These are phyloP conservation scores for Cladosporium austrohemisphaericum DNA, from an alignment of 2,329 filamentous ascomycete species.

Conservation along the genomic window DNA sequence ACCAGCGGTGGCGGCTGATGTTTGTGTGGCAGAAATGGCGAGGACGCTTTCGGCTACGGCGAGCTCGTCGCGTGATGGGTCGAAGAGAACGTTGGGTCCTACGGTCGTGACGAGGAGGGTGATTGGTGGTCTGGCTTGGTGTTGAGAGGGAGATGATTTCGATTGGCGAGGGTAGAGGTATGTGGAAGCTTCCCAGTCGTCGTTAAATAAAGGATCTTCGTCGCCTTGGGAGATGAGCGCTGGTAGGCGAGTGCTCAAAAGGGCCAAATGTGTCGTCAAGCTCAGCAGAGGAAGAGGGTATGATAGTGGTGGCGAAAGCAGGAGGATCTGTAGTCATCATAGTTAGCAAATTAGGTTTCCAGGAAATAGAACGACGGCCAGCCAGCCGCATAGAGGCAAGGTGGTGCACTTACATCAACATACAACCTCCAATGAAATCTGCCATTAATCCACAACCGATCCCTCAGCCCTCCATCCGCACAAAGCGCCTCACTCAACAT, in stretches of 20 bases:
- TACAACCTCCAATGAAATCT: conserved; percentile 97
- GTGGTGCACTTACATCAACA: conserved; percentile 72
- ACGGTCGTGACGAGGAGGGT: conserved; percentile 87
- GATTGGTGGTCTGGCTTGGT: conserved; percentile 65
- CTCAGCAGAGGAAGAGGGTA: conserved; percentile 92
- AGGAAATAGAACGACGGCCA: conserved; percentile 8
- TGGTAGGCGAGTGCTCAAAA: conserved; percentile 81
- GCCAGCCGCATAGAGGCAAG: neutral
- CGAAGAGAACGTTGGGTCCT: conserved; percentile 86
- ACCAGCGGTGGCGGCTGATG: conserved; percentile 60
- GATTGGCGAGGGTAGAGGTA: conserved; percentile 62
- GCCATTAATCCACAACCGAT: conserved; percentile 77
- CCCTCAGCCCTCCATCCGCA: conserved; percentile 62
- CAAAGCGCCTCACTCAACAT: conserved; percentile 87
- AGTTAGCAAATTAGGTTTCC: neutral
- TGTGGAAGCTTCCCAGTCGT: conserved; percentile 86
- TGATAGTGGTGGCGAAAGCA: conserved; percentile 87
- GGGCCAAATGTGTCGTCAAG: conserved; percentile 86
- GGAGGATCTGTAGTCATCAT: conserved; percentile 62
- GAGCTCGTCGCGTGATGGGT: conserved; percentile 85
- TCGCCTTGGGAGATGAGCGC: conserved; percentile 82
- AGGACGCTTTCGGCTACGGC: conserved; percentile 87
- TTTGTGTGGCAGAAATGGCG: conserved; percentile 69
- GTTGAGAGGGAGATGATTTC: conserved; percentile 13
- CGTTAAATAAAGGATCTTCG: conserved; percentile 95